Base-by-base conservation (phyloP, 129 eudicot species). In the Deinandra increscens region DNA sequence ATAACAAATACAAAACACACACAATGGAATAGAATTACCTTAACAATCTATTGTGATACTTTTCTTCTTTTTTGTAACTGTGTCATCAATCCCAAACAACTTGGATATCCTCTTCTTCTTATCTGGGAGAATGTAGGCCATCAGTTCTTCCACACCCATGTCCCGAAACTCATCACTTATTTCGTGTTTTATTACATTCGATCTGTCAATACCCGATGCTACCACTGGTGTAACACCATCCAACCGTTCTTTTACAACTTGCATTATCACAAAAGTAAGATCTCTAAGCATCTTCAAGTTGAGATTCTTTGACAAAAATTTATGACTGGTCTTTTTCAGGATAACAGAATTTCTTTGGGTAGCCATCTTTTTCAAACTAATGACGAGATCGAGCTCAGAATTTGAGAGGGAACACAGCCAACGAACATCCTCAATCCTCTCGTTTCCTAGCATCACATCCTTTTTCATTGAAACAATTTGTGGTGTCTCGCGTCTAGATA, bases 381-480 rank as follows among this genome's bases (percentile, higher is more conserved):
- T 58, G 50, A 84, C 60, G 17, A 84, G 31, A 74, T 84, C 86
- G 20, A 83, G 71, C 78, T 83, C 84, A 7, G 91, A 77, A 23
- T 83, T 83, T 0, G 84, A 64, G 23, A 86, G 78, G 31, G 91
- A 86, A 70, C 85, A 86, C 20, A 86, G 81, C 91, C 85, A 85
- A 10, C 83, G 81, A 7, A 85, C 72, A 39, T 85, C 91, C 70
- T 82, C 83, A 0, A 85, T 63, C 46, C 55, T 74, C 66, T 77
- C 70, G 12, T 67, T 54, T 14, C 85, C 87, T 26, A 82, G 7
- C 26, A 85, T 69, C 53, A 31, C 68, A 13, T 41, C 67, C 13
- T 55, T 34, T 68, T 39, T 39, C 46, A 76, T 65, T 9, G 15
- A 34, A 61, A 37, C 29, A 46, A 13, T 2, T 10, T 10, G 38